Percentiles rank a stretch among this genome's conserved stretches.
Conservation (phyloP, 768 basidiomycete genomes). For the Auricularia heimuer region DNA sequence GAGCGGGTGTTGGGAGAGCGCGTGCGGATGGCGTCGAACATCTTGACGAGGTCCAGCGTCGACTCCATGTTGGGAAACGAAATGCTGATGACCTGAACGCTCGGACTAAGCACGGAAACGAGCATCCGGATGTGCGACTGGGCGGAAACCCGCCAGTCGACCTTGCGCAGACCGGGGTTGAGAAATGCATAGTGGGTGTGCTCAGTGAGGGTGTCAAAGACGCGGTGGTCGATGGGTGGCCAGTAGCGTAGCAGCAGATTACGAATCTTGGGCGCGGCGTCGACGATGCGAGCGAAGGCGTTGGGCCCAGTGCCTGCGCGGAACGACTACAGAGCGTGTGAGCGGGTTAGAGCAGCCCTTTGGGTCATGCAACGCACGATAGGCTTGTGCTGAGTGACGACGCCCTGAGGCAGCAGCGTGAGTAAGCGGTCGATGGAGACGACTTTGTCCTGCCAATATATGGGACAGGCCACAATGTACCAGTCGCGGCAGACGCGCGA, state of each 20-base stretch:
- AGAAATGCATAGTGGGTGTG: not conserved
- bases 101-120: not conserved
- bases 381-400: not conserved
- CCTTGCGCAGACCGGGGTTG: not conserved
- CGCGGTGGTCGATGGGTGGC: not conserved
- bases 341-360: not conserved
- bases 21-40: not conserved
- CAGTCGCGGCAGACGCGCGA: not conserved
- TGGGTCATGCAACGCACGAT: not conserved
- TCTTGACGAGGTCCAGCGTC: not conserved
- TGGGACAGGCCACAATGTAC: not conserved
- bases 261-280: not conserved
- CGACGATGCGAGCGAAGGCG: not conserved
- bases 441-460: not conserved
- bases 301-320: not conserved
- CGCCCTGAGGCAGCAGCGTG: not conserved
- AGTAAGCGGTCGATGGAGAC: not conserved
- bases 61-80: slow-evolving; percentile 1
- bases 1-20: not conserved
- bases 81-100: not conserved
- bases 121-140: not conserved
- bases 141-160: not conserved
- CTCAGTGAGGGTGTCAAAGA: not conserved
- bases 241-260: slow-evolving; percentile 1
- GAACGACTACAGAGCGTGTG: not conserved